Evolutionary conservation across 805 yeast species (phyloP).

Genomic region (Saccharomycopsis malanga): DNA sequence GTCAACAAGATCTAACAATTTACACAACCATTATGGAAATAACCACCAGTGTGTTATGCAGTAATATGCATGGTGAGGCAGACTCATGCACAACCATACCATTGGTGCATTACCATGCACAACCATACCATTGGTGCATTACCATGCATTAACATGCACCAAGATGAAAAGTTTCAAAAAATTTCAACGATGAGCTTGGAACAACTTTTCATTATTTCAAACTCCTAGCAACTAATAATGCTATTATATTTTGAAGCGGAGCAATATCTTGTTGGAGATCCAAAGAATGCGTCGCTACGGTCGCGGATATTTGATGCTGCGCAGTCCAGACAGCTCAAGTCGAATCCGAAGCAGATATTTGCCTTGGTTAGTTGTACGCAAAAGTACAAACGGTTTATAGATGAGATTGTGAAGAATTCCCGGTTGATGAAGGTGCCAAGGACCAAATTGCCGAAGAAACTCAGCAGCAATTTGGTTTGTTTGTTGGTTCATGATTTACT

Average conservation of each 20-base stretch:
- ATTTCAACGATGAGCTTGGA: too few species aligned
- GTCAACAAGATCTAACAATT: too few species aligned
- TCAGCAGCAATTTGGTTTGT: conserved; percentile 48
- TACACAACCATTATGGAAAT: too few species aligned
- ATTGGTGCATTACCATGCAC: too few species aligned
- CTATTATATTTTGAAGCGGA: conserved; percentile 37
- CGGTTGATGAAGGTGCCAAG: conserved; percentile 46
- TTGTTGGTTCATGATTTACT: conserved; percentile 77
- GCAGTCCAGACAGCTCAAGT: conserved; percentile 39
- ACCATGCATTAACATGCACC: too few species aligned
- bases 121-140: too few species aligned
- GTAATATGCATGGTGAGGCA: too few species aligned
- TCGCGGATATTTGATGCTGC: conserved; percentile 45
- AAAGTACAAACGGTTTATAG: conserved; percentile 59
- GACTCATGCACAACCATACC: too few species aligned
- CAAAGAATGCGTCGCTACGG: conserved; percentile 48
- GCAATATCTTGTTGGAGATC: conserved; percentile 33
- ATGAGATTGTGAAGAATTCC: conserved; percentile 56
- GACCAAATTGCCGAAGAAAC: conserved; percentile 40
- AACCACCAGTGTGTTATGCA: too few species aligned
- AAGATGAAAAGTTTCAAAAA: too few species aligned
- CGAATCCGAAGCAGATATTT: conserved; percentile 77
- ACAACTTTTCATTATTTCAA: too few species aligned
- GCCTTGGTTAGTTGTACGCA: conserved; percentile 79
- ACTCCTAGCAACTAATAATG: too few species aligned